These are phyloP conservation scores for Byssothecium circinans DNA, from an alignment of 2,329 filamentous ascomycete genomes.

Conservation along the genomic window DNA sequence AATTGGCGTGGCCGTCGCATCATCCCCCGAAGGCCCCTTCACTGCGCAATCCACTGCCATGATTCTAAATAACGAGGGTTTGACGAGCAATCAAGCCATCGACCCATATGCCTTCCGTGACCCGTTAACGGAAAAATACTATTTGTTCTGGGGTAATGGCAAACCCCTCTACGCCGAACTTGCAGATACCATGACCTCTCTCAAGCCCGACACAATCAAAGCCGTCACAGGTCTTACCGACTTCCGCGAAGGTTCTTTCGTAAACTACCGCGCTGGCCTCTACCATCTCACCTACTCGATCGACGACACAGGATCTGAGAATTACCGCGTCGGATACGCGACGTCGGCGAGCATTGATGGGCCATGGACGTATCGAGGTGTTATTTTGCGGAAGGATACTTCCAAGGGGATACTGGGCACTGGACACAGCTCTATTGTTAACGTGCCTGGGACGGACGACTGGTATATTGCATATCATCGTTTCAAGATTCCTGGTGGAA, in stretches of 20 bases:
- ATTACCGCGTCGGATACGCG: slow-evolving; percentile 33
- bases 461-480: slow-evolving; percentile 37
- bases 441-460: slow-evolving; percentile 30
- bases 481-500: slow-evolving; percentile 26
- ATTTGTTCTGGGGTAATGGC: slow-evolving; percentile 33
- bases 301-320: slow-evolving; percentile 30
- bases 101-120: slow-evolving; percentile 29
- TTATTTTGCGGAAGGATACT: slow-evolving; percentile 28
- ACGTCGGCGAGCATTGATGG: slow-evolving; percentile 22
- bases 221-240: slow-evolving; percentile 20
- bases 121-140: slow-evolving; percentile 28
- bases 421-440: slow-evolving; percentile 29
- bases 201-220: slow-evolving; percentile 18
- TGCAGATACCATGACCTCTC: slow-evolving; percentile 24
- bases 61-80: slow-evolving; percentile 28
- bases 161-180: slow-evolving; percentile 24
- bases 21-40: slow-evolving; percentile 26
- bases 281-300: slow-evolving; percentile 34
- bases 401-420: slow-evolving; percentile 26
- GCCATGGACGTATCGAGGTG: slow-evolving; percentile 28
- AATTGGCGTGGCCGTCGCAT: slow-evolving; percentile 30
- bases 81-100: slow-evolving; percentile 29
- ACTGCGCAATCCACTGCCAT: slow-evolving; percentile 28
- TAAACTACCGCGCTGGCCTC: slow-evolving; percentile 27
- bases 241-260: slow-evolving; percentile 30